phyloP scores from a whole-genome alignment of 2,329 filamentous ascomycete genomes.

The Plectosphaerella plurivora region DNA sequence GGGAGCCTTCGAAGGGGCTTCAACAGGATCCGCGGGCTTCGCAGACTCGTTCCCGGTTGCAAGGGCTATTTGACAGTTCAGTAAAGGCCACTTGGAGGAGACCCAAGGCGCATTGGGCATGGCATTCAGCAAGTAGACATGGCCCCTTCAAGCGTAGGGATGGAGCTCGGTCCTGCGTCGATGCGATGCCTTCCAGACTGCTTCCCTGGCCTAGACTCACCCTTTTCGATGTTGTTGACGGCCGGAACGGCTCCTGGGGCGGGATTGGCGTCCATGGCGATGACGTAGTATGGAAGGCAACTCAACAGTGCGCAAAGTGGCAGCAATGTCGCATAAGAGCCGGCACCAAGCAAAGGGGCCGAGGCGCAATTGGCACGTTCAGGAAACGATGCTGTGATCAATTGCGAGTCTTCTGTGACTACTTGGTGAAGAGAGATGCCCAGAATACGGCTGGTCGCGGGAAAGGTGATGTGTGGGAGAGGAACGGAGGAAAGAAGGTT shows the following conservation, averaged over 20 bases:
- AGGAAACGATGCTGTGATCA: neutral
- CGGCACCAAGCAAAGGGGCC: neutral
- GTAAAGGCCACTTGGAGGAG: no score
- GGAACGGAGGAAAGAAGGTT: neutral
- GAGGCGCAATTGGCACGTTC: neutral
- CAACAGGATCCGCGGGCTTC: no score
- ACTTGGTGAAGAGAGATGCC: neutral
- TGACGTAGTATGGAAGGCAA: slow-evolving; percentile 20
- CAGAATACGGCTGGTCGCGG: neutral
- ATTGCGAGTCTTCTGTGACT: neutral
- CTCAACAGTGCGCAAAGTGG: neutral
- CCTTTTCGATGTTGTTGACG: slow-evolving; percentile 21
- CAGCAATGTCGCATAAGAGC: neutral
- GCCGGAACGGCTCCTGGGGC: slow-evolving; percentile 10
- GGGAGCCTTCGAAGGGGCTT: no score
- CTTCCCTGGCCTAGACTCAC: slow-evolving; percentile 12
- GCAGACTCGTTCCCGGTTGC: no score
- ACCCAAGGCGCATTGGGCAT: no score
- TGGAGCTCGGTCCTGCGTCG: no score
- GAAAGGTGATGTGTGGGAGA: neutral
- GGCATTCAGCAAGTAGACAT: no score
- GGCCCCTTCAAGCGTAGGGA: no score
- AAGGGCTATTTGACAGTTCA: no score
- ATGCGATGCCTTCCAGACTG: no score
- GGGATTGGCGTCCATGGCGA: slow-evolving; percentile 25